A percentile compares a stretch with the other conserved stretches of the same genome.
phyloP scores from a whole-genome alignment of 768 basidiomycete species.

The Auriscalpium vulgare region DNA sequence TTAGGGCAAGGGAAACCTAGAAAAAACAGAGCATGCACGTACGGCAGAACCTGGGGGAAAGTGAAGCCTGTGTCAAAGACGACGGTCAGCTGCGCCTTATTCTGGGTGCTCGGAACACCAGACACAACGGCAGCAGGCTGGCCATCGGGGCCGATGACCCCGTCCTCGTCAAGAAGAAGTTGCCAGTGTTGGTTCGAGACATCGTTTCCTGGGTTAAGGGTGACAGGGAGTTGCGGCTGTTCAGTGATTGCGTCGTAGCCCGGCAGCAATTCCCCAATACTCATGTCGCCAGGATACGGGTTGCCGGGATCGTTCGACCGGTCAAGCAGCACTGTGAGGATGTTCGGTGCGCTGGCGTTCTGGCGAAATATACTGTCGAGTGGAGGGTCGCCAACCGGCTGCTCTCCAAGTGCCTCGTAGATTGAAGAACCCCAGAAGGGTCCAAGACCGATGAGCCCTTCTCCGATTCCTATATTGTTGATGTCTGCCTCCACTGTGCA shows the following conservation, averaged over 20 bases:
- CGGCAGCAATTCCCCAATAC: conserved; percentile 22
- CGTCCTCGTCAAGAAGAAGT: conserved; percentile 22
- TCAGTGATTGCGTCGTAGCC: conserved; percentile 20
- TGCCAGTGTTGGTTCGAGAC: conserved; percentile 24
- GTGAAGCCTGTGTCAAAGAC: conserved; percentile 68
- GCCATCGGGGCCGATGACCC: conserved; percentile 28
- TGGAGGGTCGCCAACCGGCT: conserved; percentile 17
- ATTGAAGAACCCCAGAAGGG: conserved; percentile 22
- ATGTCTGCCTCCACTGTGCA: too few species aligned
- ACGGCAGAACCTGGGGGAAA: conserved; percentile 52
- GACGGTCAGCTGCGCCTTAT: conserved; percentile 47
- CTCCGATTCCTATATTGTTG: too few species aligned
- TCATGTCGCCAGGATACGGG: conserved; percentile 22
- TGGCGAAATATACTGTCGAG: conserved; percentile 26
- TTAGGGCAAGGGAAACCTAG: background rate
- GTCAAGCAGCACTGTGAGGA: conserved; percentile 24
- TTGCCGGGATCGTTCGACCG: conserved; percentile 23
- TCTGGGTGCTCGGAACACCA: conserved; percentile 19
- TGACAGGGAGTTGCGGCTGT: conserved; percentile 22
- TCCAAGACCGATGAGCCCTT: conserved; percentile 25
- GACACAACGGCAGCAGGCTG: conserved; percentile 18
- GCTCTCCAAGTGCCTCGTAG: conserved; percentile 4
- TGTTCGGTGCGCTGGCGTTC: conserved; percentile 23
- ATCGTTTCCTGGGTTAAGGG: background rate
- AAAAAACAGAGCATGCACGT: conserved; percentile 5